Conservation (phyloP, 495 filamentous ascomycete genomes). For the Annulohypoxylon moriforme region DNA sequence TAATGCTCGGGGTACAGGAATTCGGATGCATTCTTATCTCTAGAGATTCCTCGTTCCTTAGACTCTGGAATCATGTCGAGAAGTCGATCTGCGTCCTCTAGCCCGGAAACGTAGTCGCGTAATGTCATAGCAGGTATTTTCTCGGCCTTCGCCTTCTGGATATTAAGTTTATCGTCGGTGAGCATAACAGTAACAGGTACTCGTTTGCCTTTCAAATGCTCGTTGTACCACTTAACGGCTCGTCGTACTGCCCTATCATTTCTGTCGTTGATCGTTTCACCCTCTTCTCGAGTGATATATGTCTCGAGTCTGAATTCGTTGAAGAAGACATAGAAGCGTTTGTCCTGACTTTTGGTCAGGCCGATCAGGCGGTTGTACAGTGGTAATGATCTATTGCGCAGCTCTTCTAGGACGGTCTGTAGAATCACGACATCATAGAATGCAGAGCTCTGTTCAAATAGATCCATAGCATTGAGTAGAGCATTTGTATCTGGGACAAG, state of each 20-base stretch:
- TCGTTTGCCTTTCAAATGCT: constrained; percentile 76
- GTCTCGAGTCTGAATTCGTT: constrained; percentile 97
- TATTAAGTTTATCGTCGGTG: constrained; percentile 88
- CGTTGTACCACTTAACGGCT: constrained; percentile 88
- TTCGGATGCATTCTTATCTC: constrained; percentile 70
- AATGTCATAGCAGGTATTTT: constrained; percentile 74
- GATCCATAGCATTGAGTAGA: constrained; percentile 93
- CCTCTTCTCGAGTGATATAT: constrained; percentile 75
- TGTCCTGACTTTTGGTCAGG: constrained; percentile 92
- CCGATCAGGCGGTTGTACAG: constrained; percentile 92
- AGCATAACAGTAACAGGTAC: constrained; percentile 89
- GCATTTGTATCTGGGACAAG: constrained; percentile 97
- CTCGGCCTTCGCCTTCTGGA: constrained; percentile 83
- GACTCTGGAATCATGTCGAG: constrained; percentile 94
- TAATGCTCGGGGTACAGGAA: constrained; percentile 85
- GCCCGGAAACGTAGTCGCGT: constrained; percentile 79
- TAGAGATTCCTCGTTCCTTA: constrained; percentile 71
- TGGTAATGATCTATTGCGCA: constrained; percentile 91
- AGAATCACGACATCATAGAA: constrained; percentile 96
- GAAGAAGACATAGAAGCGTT: constrained; percentile 98
- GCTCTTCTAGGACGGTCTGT: constrained; percentile 95
- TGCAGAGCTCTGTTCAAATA: constrained; percentile 89
- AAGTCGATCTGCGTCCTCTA: constrained; percentile 84
- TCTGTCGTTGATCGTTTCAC: constrained; percentile 94
- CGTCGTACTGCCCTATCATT: constrained; percentile 92